Evolutionary conservation across 176 grass and related monocot genomes (phyloP), one percentile per base, ranked within the genome.

Genomic region (Paspalum notatum): DNA sequence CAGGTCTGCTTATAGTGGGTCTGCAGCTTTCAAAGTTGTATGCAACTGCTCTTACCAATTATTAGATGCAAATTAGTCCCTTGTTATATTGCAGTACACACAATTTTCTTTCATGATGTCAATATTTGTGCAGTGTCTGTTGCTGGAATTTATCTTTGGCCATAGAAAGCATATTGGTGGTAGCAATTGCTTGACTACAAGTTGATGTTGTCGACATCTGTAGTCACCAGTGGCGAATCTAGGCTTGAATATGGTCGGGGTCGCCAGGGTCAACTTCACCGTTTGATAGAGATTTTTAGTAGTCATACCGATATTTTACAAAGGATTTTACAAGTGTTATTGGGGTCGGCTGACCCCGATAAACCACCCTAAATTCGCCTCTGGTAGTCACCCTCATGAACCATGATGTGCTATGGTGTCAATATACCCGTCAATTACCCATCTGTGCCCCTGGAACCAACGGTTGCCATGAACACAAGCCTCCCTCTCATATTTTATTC

Each of bases 401-500:
- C 79, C 83, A 18, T 32, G 47, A 39, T 55, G 57, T 79, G 22
- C 49, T 10, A 68, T 57, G 12, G 62, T 71, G 58, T 51, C 75
- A 71, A 21, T 44, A 32, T 50, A 39, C 47, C 9, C 64, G 22
- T 16, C 59, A 48, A 13, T 32, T 72, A 56, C 71, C 2, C 45
- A 51, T 14, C 51, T 50, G 74, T 37, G 44, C 9, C 53, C 4
- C 16, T 40, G 50, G 44, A 74, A 80, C 48, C 41, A 59, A 80
- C 60, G 76, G 60, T 24, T 41, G 42, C 50, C 26, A 75, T 59
- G 84, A 66, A 59, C 10, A 66, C 71, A 76, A 38, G 44, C 54
- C 54, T 62, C 52, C 17, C 71, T 87, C 5, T n/a, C 71, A 60
- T 62, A 59, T 77, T 67, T 80, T 75, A 50, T 74, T 26, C 15